Percentiles rank a stretch among this genome's conserved stretches.
These are phyloP conservation scores for Amesomyces nigricolor DNA, from an alignment of 2,329 filamentous ascomycete genomes.

Conservation along the genomic window DNA sequence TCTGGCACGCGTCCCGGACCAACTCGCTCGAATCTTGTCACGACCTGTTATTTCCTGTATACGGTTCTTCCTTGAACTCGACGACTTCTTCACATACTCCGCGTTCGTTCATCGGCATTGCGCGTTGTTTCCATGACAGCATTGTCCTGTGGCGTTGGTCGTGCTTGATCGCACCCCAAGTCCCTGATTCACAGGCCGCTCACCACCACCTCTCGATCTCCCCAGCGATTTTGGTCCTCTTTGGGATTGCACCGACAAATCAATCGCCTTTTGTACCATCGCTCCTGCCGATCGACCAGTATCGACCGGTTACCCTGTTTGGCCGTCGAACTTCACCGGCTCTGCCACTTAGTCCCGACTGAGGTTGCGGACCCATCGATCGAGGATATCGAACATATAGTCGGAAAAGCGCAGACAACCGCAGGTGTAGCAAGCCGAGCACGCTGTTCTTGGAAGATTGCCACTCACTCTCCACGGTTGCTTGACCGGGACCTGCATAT, in stretches of 20 bases:
- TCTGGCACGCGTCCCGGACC: conserved; percentile 1
- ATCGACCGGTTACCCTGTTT: not conserved
- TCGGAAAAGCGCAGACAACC: not conserved
- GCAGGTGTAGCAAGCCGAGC: not conserved
- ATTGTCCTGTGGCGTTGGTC: conserved; percentile 2
- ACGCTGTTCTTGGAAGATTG: not conserved
- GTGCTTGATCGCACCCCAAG: conserved; percentile 14
- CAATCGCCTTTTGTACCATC: not conserved
- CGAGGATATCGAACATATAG: not conserved
- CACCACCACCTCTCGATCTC: not conserved
- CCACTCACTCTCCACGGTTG: not conserved
- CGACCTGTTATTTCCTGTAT: not conserved
- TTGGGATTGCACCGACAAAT: not conserved
- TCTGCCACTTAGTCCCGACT: not conserved
- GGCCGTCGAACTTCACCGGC: conserved; percentile 1
- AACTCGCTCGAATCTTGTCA: conserved; percentile 1
- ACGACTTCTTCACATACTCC: not conserved
- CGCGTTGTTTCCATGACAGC: conserved; percentile 9
- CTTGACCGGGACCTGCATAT: not conserved
- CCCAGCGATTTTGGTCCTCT: not conserved
- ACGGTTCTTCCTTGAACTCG: not conserved
- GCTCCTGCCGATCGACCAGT: not conserved
- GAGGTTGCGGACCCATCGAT: not conserved
- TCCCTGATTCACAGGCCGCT: not conserved
- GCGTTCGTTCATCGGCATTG: conserved; percentile 3